A percentile compares a stretch with the other conserved stretches of the same genome.
phyloP scores from a whole-genome alignment of 2,329 filamentous ascomycete species.

The Thielaviopsis cerberus region DNA sequence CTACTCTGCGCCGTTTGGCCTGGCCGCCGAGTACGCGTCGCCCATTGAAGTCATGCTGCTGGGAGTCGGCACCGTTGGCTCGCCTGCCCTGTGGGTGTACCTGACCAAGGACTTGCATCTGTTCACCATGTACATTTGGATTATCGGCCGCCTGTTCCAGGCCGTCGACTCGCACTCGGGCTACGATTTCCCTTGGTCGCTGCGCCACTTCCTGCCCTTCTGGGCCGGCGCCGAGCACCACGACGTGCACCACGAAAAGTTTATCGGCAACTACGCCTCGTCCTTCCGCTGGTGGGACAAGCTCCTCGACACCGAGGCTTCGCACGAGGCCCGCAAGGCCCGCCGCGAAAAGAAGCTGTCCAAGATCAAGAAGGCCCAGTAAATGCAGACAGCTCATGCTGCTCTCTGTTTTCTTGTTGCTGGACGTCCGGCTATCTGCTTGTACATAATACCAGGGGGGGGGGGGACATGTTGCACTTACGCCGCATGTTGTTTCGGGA shows the following conservation, averaged over 20 bases:
- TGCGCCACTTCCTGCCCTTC: slow-evolving; percentile 90
- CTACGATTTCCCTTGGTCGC: slow-evolving; percentile 94
- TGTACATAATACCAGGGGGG: not conserved
- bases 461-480: not conserved
- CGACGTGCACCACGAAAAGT: slow-evolving; percentile 93
- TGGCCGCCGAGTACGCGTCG: slow-evolving; percentile 93
- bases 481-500: not conserved
- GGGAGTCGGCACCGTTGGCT: slow-evolving; percentile 66
- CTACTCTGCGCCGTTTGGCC: slow-evolving; percentile 90
- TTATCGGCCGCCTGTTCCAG: slow-evolving; percentile 80
- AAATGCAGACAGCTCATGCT: slow-evolving; percentile 17
- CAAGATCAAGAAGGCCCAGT: slow-evolving; percentile 52
- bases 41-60: slow-evolving; percentile 94
- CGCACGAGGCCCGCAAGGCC: slow-evolving; percentile 66
- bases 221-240: slow-evolving; percentile 97
- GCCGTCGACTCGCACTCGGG: slow-evolving; percentile 94
- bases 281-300: slow-evolving; percentile 99
- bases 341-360: slow-evolving; percentile 62
- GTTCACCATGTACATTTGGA: slow-evolving; percentile 96
- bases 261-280: slow-evolving; percentile 93
- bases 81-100: slow-evolving; percentile 66
- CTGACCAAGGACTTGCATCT: slow-evolving; percentile 80
- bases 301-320: slow-evolving; percentile 79
- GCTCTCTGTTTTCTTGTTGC: slow-evolving; percentile 1
- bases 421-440: too few species aligned